Evolutionary conservation across 495 filamentous ascomycete species (phyloP), one percentile per base, ranked within the genome.

Genomic region (Penicillium longicatenatum): DNA sequence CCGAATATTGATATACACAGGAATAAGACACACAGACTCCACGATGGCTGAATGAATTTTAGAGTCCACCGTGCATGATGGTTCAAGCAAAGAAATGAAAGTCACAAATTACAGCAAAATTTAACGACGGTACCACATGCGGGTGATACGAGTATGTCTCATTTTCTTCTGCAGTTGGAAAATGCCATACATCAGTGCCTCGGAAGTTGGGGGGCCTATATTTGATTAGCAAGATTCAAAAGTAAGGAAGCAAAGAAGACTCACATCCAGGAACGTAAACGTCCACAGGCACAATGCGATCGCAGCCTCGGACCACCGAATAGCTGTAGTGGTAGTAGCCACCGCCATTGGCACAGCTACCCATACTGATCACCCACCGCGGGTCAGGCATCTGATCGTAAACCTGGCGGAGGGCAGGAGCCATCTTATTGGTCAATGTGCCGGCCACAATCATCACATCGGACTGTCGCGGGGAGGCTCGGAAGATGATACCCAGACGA

Each of bases 301-400:
- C 93, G 68, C 93, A 96, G 24, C 93, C 93, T 59, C 93, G 86
- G 49, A 91, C 89, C 54, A 97, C 93, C 46, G 84, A 89, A 79
- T 97, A 97, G 70, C 88, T 92, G 79, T 97, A 97, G 76, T 97
- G 93, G 67, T 97, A 97, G 78, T 97, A 97, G 48, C 93, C 93
- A 64, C 93, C 93, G 56, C 93, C 93, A 74, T 97, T 97, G 65
- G 93, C 93, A 75, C 93, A 97, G 61, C 84, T 89, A 20, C 93
- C 93, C 93, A 97, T 97, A 60, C 84, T 88, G 73, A 97, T 85
- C 58, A 97, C 93, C 93, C 93, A 97, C 54, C 93, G 85, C 31
- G 93, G 93, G 29, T 97, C 93, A 41, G 93, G 93, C 93, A 97
- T 97, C 78, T 97, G 93, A 76, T 97, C 93, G 71, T 97, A 97